These are phyloP conservation scores for Apiospora saccharicola DNA, from an alignment of 2,329 filamentous ascomycete species.

Conservation along the genomic window DNA sequence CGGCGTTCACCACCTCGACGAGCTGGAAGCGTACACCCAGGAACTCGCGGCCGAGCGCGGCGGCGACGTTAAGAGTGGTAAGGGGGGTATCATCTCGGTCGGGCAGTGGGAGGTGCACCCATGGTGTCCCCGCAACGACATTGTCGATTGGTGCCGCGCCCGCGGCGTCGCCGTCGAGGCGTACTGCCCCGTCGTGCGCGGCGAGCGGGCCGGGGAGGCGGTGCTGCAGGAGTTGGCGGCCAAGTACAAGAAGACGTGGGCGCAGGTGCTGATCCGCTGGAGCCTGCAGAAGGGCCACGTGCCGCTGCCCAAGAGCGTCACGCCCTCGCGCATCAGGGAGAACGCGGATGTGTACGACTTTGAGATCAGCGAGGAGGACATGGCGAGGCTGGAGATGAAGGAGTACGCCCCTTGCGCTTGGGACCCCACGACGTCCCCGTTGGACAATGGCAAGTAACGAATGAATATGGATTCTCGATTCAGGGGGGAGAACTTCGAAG, in stretches of 20 bases:
- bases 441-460: constrained; percentile 45
- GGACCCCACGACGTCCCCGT: constrained; percentile 60
- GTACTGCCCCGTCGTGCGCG: constrained; percentile 68
- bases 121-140: constrained; percentile 82
- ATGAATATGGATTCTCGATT: too few species aligned
- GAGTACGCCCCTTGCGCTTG: constrained; percentile 64
- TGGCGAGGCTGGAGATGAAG: constrained; percentile 55
- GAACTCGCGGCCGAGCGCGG: constrained; percentile 66
- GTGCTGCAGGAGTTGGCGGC: constrained; percentile 69
- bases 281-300: constrained; percentile 80
- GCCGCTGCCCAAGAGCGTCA: constrained; percentile 78
- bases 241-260: constrained; percentile 76
- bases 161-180: constrained; percentile 69
- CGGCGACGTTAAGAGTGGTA: constrained; percentile 64
- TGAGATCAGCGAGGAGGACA: constrained; percentile 60
- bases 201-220: constrained; percentile 74
- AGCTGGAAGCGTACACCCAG: constrained; percentile 64
- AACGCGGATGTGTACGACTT: constrained; percentile 67
- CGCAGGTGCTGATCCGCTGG: constrained; percentile 83
- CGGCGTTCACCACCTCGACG: constrained; percentile 67
- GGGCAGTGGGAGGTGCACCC: constrained; percentile 93
- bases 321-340: constrained; percentile 68
- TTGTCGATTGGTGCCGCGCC: constrained; percentile 77
- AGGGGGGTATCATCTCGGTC: constrained; percentile 77
- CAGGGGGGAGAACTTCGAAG: neutral